These are phyloP conservation scores for Daldinia caldariorum DNA, from an alignment of 495 filamentous ascomycete species.

Conservation along the genomic window DNA sequence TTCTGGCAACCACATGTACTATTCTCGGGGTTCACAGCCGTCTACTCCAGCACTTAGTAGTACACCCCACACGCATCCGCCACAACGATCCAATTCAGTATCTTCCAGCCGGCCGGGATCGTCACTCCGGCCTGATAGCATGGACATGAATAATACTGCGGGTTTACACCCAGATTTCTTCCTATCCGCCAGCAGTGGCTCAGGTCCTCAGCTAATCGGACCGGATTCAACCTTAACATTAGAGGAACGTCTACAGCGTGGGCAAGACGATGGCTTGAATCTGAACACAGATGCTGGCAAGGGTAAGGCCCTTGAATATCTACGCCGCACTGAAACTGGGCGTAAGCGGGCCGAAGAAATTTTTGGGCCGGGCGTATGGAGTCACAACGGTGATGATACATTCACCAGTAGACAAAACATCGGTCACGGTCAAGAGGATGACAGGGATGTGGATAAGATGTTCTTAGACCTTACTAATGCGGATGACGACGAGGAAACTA, in stretches of 20 bases:
- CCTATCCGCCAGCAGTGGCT: conserved; percentile 44
- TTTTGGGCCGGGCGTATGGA: conserved; percentile 53
- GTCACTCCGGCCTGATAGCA: conserved; percentile 45
- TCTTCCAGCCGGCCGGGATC: conserved; percentile 50
- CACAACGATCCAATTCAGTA: conserved; percentile 44
- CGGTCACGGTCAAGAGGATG: conserved; percentile 49
- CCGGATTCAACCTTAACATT: conserved; percentile 49
- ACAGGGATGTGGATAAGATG: conserved; percentile 61
- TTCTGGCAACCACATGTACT: conserved; percentile 43
- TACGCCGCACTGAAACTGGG: conserved; percentile 52
- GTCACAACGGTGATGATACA: conserved; percentile 38
- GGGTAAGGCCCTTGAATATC: conserved; percentile 52
- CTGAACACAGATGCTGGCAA: conserved; percentile 47
- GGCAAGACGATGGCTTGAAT: conserved; percentile 48
- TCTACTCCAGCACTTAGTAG: conserved; percentile 52
- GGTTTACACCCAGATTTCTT: conserved; percentile 52
- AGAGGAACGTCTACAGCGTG: conserved; percentile 55
- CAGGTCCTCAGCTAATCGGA: conserved; percentile 49
- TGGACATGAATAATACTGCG: conserved; percentile 48
- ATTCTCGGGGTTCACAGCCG: conserved; percentile 52
- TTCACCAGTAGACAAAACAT: conserved; percentile 40
- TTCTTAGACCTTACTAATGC: conserved; percentile 63
- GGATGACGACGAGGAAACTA: conserved; percentile 58
- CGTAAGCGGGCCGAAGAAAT: conserved; percentile 54
- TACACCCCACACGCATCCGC: conserved; percentile 50